These are phyloP conservation scores for Fusarium nematophilum DNA, from an alignment of 2,329 filamentous ascomycete species.

Conservation along the genomic window DNA sequence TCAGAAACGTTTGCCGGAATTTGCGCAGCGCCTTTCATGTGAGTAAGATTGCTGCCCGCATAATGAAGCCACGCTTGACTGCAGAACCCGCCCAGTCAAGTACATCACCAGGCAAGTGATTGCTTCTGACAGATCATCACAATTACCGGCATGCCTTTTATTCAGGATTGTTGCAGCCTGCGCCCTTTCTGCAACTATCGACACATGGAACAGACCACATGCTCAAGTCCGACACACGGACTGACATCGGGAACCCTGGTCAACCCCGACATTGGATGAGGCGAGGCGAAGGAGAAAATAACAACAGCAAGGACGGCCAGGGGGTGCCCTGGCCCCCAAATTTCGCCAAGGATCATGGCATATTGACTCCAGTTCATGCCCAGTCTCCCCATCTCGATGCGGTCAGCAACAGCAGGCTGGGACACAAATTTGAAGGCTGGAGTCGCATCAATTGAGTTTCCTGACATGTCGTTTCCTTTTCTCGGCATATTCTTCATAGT, in stretches of 20 bases:
- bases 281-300: conserved; percentile 7
- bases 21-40: conserved; percentile 21
- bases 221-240: background rate
- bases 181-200: conserved; percentile 6
- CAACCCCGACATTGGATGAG: conserved; percentile 12
- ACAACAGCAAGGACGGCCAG: background rate
- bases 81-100: too few species aligned
- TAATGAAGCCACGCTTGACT: background rate
- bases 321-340: conserved; percentile 6
- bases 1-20: background rate
- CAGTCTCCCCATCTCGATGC: conserved; percentile 16
- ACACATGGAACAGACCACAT: background rate
- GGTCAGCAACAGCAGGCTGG: conserved; percentile 20
- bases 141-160: conserved; percentile 3
- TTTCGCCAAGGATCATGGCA: conserved; percentile 25
- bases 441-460: background rate
- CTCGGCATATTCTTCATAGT: too few species aligned
- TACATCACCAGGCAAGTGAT: too few species aligned
- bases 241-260: background rate
- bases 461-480: background rate
- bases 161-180: conserved; percentile 3
- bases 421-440: background rate
- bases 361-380: conserved; percentile 27
- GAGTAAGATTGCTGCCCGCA: conserved; percentile 20
- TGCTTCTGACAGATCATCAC: background rate